Percentiles rank a stretch among this genome's conserved stretches.
phyloP scores from a whole-genome alignment of 2,329 filamentous ascomycete species.

The Nannizziopsis arthrosporioides region DNA sequence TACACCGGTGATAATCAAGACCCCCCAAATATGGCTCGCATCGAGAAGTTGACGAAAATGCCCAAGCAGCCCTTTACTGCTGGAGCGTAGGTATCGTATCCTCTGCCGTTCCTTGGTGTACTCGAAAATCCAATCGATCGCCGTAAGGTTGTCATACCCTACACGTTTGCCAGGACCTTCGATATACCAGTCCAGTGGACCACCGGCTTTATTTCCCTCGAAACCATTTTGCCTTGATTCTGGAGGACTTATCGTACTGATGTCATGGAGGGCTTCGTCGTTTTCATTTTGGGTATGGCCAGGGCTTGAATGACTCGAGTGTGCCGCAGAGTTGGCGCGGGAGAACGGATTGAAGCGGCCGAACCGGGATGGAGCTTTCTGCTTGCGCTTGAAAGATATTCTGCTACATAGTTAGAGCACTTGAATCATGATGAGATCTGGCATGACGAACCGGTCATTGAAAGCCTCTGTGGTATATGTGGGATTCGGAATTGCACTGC shows the following conservation, averaged over 20 bases:
- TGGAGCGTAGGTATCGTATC: conserved; percentile 61
- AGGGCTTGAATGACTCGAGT: not conserved
- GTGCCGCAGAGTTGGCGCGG: conserved; percentile 13
- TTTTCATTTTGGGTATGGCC: conserved; percentile 12
- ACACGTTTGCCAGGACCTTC: conserved; percentile 83
- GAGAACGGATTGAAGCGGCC: conserved; percentile 32
- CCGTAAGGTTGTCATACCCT: conserved; percentile 89
- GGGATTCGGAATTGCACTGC: not conserved
- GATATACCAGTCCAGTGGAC: conserved; percentile 64
- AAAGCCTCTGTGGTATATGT: conserved; percentile 18
- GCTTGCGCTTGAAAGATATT: conserved; percentile 36
- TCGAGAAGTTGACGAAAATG: conserved; percentile 64
- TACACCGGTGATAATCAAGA: conserved; percentile 74
- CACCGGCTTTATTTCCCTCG: conserved; percentile 30
- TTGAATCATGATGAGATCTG: not conserved
- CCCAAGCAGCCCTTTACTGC: conserved; percentile 58
- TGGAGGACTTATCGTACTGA: conserved; percentile 17
- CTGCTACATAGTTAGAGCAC: conserved; percentile 17
- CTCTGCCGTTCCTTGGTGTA: conserved; percentile 92
- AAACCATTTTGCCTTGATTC: conserved; percentile 21
- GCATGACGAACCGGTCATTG: conserved; percentile 26
- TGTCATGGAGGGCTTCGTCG: conserved; percentile 15
- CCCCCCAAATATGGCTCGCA: conserved; percentile 80
- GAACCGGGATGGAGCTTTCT: conserved; percentile 30
- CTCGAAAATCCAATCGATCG: conserved; percentile 99